Base-by-base conservation (phyloP, 306 rosid genomes). In the Ormosia emarginata region DNA sequence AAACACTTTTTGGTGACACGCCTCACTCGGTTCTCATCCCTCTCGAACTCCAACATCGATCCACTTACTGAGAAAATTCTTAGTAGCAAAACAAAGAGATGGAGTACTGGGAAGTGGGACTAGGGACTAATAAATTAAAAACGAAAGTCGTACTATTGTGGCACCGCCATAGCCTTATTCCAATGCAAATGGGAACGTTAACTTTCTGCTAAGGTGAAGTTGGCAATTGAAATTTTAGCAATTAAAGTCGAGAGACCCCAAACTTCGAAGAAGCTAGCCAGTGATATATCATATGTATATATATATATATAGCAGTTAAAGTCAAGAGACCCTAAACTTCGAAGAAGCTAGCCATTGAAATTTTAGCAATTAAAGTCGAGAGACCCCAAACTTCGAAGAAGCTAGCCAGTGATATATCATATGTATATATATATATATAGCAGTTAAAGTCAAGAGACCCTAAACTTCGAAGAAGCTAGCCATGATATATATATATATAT, bases 141-240 rank as follows among this genome's bases (percentile, higher is more conserved):
- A 56, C 46, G 3, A 47, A 64, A 52, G 10, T 57, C n/a, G 41
- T 44, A 67, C 78, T 17, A 18, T 32, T 49, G 34, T 80, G 80
- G 76, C 89, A 88, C 93, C 86, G 88, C 91, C 93, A 77, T 72
- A 44, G 74, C 81, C 87, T 81, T 78, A 79, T 71, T 88, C 88
- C 88, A 64, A 81, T 78, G 67, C 80, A 71, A 49, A n/a, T 59
- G n/a, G 80, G 57, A 46, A 46, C 52, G 13, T 74, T 79, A 64
- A 30, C 84, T 86, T 90, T 90, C 41, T 81, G 81, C 85, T 78
- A 61, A 67, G 49, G 40, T 34, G 74, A 67, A 79, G 87, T 75
- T 83, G 85, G 82, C 84, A 63, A 57, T 55, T 46, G 66, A 53
- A 52, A 67, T 79, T 82, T 78, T 69, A 79, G 29, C 53, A 74